Evolutionary conservation across 352 stramenopile genomes (phyloP).

Genomic region (Phytophthora citricola): DNA sequence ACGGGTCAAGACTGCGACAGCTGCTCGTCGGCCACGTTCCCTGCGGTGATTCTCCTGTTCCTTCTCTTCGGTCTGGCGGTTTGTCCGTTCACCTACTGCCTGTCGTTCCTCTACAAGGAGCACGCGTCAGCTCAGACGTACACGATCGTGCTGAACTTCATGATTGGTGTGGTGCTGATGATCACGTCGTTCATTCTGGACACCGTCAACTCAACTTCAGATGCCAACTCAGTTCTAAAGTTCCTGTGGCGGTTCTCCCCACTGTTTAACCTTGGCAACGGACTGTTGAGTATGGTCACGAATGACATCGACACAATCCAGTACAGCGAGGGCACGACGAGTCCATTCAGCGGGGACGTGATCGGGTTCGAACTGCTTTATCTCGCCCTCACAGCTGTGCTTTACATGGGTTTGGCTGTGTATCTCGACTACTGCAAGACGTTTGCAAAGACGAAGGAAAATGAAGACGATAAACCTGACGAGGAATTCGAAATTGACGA

Average conservation of each 20-base stretch:
- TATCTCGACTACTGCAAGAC: slow-evolving; percentile 65
- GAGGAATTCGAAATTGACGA: slow-evolving; percentile 40
- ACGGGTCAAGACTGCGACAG: slow-evolving; percentile 53
- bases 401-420: slow-evolving; percentile 44
- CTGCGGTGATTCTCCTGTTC: slow-evolving; percentile 57
- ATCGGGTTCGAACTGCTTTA: slow-evolving; percentile 62
- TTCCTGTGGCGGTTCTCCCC: slow-evolving; percentile 77
- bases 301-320: slow-evolving; percentile 26
- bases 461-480: slow-evolving; percentile 39
- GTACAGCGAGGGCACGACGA: slow-evolving; percentile 6
- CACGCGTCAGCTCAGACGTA: slow-evolving; percentile 60
- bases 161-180: slow-evolving; percentile 64
- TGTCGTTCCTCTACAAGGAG: slow-evolving; percentile 68
- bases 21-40: slow-evolving; percentile 47
- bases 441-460: slow-evolving; percentile 60
- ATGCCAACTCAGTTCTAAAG: slow-evolving; percentile 54
- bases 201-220: slow-evolving; percentile 41
- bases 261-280: slow-evolving; percentile 51
- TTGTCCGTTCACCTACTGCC: slow-evolving; percentile 60
- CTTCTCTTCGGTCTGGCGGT: slow-evolving; percentile 59
- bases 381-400: slow-evolving; percentile 45
- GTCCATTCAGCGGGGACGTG: slow-evolving; percentile 52
- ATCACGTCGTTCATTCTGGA: slow-evolving; percentile 58
- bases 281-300: slow-evolving; percentile 33
- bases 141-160: slow-evolving; percentile 69